Evolutionary conservation across 108 stramenopile species (phyloP).

Genomic region (Fragilaria crotonensis): DNA sequence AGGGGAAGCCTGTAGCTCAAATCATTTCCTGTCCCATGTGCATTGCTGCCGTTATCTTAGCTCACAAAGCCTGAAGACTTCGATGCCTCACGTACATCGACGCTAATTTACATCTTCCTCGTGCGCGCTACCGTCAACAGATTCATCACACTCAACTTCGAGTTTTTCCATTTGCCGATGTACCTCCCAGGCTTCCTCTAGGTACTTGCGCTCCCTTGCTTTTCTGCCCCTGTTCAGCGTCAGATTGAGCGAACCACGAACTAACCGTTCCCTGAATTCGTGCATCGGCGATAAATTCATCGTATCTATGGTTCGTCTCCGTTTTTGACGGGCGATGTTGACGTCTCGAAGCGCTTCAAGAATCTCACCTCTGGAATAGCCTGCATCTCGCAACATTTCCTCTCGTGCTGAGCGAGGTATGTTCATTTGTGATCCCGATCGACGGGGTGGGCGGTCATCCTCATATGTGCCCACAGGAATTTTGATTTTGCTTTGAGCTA

Average conservation of each 20-base stretch:
- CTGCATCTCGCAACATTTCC: slow-evolving; percentile 14
- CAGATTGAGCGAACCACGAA: not conserved
- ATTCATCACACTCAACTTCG: not conserved
- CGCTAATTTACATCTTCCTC: no score
- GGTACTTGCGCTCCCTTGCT: not conserved
- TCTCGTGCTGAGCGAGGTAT: slow-evolving; percentile 6
- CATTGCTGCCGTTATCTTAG: no score
- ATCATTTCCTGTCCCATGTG: no score
- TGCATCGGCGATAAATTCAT: not conserved
- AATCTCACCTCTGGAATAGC: slow-evolving; percentile 13
- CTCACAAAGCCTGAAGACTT: no score
- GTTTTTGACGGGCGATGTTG: not conserved
- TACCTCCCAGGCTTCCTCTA: not conserved
- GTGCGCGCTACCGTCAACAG: no score
- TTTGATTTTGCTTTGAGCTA: not conserved
- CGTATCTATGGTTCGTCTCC: not conserved
- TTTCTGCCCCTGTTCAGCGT: not conserved
- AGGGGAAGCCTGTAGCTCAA: no score
- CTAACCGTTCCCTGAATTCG: not conserved
- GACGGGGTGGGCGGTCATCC: slow-evolving; percentile 1
- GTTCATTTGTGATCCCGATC: slow-evolving; percentile 7
- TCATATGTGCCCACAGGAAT: not conserved
- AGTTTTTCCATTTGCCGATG: not conserved
- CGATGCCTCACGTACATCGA: no score
- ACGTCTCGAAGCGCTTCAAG: slow-evolving; percentile 1